Evolutionary conservation across 2,329 filamentous ascomycete species (phyloP).

Genomic region (Cytospora mali): DNA sequence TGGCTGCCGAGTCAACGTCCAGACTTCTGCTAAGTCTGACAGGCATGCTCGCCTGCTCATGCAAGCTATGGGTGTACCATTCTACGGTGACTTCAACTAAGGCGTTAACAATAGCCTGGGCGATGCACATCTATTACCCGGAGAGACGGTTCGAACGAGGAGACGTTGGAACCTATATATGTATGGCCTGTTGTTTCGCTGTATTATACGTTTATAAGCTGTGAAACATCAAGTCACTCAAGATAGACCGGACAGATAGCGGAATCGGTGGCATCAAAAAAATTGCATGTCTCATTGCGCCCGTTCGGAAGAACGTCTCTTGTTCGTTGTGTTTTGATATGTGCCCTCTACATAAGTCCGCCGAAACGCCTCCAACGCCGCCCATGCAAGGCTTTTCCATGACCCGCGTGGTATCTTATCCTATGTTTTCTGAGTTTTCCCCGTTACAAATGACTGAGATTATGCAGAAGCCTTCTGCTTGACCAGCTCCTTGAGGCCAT

Average conservation of each 20-base stretch:
- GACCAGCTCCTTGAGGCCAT: slow-evolving; percentile 61
- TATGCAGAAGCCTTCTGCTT: slow-evolving; percentile 34
- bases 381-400: slow-evolving; percentile 35
- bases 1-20: slow-evolving; percentile 79
- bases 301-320: slow-evolving; percentile 4
- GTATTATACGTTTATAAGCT: slow-evolving; percentile 29
- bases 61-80: slow-evolving; percentile 74
- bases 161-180: not conserved
- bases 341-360: slow-evolving; percentile 2
- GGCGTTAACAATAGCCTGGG: slow-evolving; percentile 31
- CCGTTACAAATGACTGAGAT: not conserved
- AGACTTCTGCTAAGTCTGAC: slow-evolving; percentile 84
- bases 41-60: slow-evolving; percentile 80
- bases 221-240: slow-evolving; percentile 27
- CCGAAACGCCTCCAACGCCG: slow-evolving; percentile 40
- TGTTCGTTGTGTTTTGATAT: not conserved
- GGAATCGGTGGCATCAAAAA: slow-evolving; percentile 8
- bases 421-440: slow-evolving; percentile 12
- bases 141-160: not conserved
- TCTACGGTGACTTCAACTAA: slow-evolving; percentile 67
- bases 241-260: slow-evolving; percentile 1
- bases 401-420: slow-evolving; percentile 19
- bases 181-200: not conserved
- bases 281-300: slow-evolving; percentile 19
- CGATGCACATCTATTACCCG: not conserved